These are phyloP conservation scores for Tinospora cordifolia DNA, from an alignment of 164 flowering plant species.

Conservation along the genomic window DNA sequence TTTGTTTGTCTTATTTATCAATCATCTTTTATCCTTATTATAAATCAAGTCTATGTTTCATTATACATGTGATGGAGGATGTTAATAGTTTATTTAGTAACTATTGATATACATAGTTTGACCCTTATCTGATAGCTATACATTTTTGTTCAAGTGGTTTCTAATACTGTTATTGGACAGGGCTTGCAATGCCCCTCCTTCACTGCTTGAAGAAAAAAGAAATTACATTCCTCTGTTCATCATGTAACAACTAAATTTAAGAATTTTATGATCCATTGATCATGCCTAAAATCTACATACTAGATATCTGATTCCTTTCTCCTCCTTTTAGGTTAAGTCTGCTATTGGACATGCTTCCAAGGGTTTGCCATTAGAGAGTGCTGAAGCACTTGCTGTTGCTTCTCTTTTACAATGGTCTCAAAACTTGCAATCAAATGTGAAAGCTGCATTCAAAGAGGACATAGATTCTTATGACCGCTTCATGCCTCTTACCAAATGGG, in stretches of 20 bases:
- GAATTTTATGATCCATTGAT: background rate
- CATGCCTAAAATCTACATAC: background rate
- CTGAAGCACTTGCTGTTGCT: slow-evolving; percentile 63
- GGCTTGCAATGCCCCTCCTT: background rate
- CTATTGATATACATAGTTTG: no score
- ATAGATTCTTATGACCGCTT: slow-evolving; percentile 58
- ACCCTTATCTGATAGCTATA: no score
- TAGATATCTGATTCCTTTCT: background rate
- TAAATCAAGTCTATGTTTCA: no score
- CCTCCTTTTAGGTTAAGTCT: slow-evolving; percentile 55
- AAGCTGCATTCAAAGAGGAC: slow-evolving; percentile 62
- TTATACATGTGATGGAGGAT: no score
- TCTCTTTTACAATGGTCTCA: slow-evolving; percentile 48
- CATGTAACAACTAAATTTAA: background rate
- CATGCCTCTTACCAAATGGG: slow-evolving; percentile 76
- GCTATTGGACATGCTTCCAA: slow-evolving; percentile 52
- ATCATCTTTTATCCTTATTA: no score
- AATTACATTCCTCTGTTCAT: background rate
- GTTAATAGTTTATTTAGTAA: no score
- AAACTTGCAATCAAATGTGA: slow-evolving; percentile 48
- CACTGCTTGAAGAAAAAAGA: background rate
- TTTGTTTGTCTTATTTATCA: no score
- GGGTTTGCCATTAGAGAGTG: slow-evolving; percentile 42
- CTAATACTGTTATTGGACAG: background rate
- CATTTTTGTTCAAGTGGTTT: no score